Percentiles rank a stretch among this genome's conserved stretches.
phyloP scores from a whole-genome alignment of 169 alveolate genomes.

The Cryptosporidium muris region DNA sequence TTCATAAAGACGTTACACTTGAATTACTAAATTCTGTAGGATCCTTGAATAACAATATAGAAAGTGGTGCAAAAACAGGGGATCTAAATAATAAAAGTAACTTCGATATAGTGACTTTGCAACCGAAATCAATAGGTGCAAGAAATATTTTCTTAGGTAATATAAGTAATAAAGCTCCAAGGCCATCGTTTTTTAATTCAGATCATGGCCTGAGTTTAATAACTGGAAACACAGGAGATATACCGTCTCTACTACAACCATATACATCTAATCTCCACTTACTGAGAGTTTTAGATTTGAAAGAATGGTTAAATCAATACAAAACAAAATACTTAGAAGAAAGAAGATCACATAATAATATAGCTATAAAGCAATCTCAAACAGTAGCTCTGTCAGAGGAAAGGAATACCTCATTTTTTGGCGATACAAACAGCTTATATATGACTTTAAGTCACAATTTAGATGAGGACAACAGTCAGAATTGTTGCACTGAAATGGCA shows the following conservation, averaged over 20 bases:
- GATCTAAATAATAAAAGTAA: background rate
- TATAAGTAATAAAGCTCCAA: background rate
- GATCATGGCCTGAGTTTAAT: background rate
- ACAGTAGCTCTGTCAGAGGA: background rate
- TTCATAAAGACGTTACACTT: slow-evolving; percentile 29
- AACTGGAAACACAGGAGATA: background rate
- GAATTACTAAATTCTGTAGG: slow-evolving; percentile 18
- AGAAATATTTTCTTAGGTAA: background rate
- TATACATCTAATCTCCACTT: slow-evolving; percentile 35
- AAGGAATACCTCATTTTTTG: no score
- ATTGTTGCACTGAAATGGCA: background rate
- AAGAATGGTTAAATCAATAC: slow-evolving; percentile 47
- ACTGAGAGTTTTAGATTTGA: slow-evolving; percentile 61
- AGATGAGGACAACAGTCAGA: background rate
- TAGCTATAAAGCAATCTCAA: background rate
- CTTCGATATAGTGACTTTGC: background rate
- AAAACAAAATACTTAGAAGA: slow-evolving; percentile 63
- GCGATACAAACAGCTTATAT: background rate
- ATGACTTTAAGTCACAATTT: background rate
- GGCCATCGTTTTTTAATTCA: background rate
- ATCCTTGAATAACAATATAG: background rate
- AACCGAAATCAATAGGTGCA: background rate
- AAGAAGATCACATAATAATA: slow-evolving; percentile 8
- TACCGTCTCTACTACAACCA: slow-evolving; percentile 29
- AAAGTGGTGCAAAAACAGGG: background rate